phyloP scores from a whole-genome alignment of 2,329 filamentous ascomycete species.

The Colletotrichum trifolii region DNA sequence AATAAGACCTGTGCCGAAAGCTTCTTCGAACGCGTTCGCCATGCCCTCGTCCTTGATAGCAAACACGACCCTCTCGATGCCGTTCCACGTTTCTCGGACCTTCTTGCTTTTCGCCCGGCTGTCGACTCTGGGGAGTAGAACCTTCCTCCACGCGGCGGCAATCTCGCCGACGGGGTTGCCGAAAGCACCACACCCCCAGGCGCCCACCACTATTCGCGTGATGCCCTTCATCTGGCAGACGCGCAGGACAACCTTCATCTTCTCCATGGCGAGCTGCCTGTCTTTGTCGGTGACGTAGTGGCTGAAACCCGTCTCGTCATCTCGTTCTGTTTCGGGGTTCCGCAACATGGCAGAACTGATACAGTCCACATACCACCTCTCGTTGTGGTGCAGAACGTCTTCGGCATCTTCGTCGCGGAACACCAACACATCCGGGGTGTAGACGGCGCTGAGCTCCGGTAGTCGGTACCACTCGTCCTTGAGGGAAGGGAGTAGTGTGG shows the following conservation, averaged over 20 bases:
- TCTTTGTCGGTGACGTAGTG: constrained; percentile 59
- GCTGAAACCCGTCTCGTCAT: constrained; percentile 44
- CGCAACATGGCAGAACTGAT: constrained; percentile 68
- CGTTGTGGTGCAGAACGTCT: constrained; percentile 53
- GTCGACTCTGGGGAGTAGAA: constrained; percentile 40
- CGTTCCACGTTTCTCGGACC: constrained; percentile 50
- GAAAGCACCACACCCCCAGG: constrained; percentile 74
- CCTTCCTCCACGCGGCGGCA: constrained; percentile 61
- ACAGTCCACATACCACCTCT: constrained; percentile 69
- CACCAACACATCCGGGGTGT: constrained; percentile 68
- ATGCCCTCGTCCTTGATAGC: constrained; percentile 65
- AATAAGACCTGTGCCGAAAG: constrained; percentile 55
- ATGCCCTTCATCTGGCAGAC: constrained; percentile 59
- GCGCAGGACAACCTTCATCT: constrained; percentile 69
- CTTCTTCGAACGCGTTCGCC: constrained; percentile 61
- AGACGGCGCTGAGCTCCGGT: constrained; percentile 67
- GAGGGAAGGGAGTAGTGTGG: constrained; percentile 68
- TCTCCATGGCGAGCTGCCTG: constrained; percentile 59
- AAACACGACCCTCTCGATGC: constrained; percentile 66
- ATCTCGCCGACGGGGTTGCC: constrained; percentile 71
- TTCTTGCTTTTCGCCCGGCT: constrained; percentile 38
- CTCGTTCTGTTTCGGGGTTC: constrained; percentile 62
- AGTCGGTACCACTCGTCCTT: constrained; percentile 69
- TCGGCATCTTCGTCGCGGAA: constrained; percentile 56
- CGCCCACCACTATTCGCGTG: constrained; percentile 66